These are phyloP conservation scores for Filosporella fistucella DNA, from an alignment of 495 filamentous ascomycete species.

Conservation along the genomic window DNA sequence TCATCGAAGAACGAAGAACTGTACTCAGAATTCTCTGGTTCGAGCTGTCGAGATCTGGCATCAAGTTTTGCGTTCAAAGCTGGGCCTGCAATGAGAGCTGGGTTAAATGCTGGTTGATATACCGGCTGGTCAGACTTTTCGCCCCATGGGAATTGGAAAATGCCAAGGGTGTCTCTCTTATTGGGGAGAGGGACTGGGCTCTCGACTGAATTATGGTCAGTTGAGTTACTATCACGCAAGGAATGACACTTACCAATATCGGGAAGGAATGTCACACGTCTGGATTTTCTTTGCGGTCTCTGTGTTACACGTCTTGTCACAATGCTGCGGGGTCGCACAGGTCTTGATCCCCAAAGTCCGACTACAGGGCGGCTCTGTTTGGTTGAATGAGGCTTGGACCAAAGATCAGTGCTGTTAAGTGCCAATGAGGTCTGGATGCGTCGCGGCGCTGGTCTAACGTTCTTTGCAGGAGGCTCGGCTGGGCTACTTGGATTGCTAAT, in stretches of 20 bases:
- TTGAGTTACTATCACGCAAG: neutral
- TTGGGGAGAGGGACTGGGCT: constrained; percentile 47
- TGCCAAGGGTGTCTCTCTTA: constrained; percentile 45
- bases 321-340: constrained; percentile 18
- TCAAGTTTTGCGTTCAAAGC: constrained; percentile 24
- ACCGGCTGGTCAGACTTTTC: constrained; percentile 45
- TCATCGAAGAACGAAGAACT: constrained; percentile 36
- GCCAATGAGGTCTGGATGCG: constrained; percentile 4
- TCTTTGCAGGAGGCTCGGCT: constrained; percentile 33
- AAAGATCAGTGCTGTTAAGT: constrained; percentile 22
- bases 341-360: constrained; percentile 26
- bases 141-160: constrained; percentile 56
- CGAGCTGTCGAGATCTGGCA: constrained; percentile 30
- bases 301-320: constrained; percentile 13
- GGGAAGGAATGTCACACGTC: constrained; percentile 45
- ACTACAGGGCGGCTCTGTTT: constrained; percentile 17
- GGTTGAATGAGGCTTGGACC: constrained; percentile 20
- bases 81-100: constrained; percentile 13
- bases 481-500: constrained; percentile 20
- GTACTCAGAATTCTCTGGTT: constrained; percentile 29
- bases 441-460: constrained; percentile 21
- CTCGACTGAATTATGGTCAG: constrained; percentile 30
- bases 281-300: constrained; percentile 41
- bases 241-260: constrained; percentile 36
- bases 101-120: constrained; percentile 22